A percentile compares a stretch with the other conserved stretches of the same genome.
These are phyloP conservation scores for Silene noctiflora DNA, from an alignment of 179 eudicot species.

Conservation along the genomic window DNA sequence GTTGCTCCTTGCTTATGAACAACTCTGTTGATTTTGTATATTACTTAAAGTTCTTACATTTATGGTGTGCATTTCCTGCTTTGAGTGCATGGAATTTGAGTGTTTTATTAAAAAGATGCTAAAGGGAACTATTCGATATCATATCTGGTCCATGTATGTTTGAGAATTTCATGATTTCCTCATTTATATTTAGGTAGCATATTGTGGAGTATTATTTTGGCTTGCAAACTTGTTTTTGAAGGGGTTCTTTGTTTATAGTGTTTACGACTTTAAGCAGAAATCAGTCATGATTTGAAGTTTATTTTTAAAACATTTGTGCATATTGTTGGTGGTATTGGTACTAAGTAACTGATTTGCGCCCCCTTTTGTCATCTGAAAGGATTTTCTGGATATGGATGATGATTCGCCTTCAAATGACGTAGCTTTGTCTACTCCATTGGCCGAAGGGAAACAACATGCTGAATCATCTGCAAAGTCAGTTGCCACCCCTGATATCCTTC, in stretches of 20 bases:
- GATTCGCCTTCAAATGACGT: slow-evolving; percentile 41
- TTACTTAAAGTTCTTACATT: too few relatives aligned
- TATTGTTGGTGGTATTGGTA: neutral
- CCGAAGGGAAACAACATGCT: slow-evolving; percentile 27
- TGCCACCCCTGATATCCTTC: slow-evolving; percentile 15
- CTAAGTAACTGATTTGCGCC: neutral
- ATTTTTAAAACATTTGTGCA: neutral
- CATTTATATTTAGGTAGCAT: neutral
- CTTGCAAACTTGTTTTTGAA: neutral
- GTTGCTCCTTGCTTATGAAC: too few relatives aligned
- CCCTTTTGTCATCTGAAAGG: slow-evolving; percentile 33
- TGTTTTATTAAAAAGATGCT: neutral
- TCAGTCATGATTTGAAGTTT: neutral
- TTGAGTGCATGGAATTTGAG: neutral
- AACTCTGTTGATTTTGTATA: too few relatives aligned
- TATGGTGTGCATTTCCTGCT: neutral
- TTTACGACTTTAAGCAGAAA: neutral
- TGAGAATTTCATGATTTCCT: neutral
- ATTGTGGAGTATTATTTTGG: neutral
- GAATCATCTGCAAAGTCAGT: slow-evolving; percentile 29
- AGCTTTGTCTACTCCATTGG: slow-evolving; percentile 26
- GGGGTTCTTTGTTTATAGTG: neutral
- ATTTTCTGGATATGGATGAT: slow-evolving; percentile 60
- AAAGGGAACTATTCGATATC: neutral
- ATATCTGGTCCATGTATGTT: neutral